phyloP scores from a whole-genome alignment of 2,329 filamentous ascomycete species.

The Sporothrix inflata region DNA sequence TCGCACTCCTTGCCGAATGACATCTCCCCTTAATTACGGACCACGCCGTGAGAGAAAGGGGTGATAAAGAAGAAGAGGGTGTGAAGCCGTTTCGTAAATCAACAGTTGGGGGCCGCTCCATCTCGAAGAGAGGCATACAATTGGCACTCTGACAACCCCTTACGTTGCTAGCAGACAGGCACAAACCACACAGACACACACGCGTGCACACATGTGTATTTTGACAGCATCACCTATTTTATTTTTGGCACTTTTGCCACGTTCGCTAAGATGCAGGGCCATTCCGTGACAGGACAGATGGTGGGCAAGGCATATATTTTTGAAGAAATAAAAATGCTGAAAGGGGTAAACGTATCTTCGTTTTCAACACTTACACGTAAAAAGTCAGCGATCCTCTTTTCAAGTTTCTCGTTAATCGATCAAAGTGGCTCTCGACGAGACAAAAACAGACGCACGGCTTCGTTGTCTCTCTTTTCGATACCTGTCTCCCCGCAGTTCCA shows the following conservation, averaged over 20 bases:
- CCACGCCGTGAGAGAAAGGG: not conserved
- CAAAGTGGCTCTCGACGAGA: not conserved
- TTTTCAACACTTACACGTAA: not conserved
- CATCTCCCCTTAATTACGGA: not conserved
- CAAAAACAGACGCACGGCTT: not conserved
- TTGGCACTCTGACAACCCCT: not conserved
- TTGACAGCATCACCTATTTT: not conserved
- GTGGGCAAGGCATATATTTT: not conserved
- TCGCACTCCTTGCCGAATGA: not conserved
- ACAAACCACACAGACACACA: not conserved
- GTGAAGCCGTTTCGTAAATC: constrained; percentile 16
- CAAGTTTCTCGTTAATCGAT: not conserved
- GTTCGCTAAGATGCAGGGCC: not conserved
- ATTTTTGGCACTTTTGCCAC: not conserved
- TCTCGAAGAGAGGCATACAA: not conserved
- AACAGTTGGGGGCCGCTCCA: not conserved
- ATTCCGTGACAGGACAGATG: not conserved
- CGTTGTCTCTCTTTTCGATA: not conserved
- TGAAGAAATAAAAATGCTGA: not conserved
- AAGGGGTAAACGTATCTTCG: not conserved
- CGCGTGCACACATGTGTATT: not conserved
- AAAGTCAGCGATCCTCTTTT: not conserved
- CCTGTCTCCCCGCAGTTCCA: not conserved
- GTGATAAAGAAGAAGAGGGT: constrained; percentile 7
- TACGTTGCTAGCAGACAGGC: not conserved